These are phyloP conservation scores for Eudorina sp. DNA, from an alignment of 139 green algal genomes.

Conservation along the genomic window DNA sequence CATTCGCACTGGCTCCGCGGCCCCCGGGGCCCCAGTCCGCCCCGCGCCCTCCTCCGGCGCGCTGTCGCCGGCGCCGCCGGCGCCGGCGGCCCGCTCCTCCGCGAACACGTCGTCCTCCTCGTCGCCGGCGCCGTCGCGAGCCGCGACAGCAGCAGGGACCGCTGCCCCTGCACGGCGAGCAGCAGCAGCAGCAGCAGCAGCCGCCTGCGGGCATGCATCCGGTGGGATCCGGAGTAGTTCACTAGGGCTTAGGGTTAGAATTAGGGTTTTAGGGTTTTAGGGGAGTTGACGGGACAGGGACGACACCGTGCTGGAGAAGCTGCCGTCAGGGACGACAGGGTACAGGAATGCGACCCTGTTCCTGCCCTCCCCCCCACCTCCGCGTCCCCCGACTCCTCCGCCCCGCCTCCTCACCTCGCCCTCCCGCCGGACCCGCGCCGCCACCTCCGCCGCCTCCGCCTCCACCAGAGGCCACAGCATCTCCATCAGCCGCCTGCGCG, in stretches of 20 bases:
- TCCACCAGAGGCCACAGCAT: constrained; percentile 15
- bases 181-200: too few relatives aligned
- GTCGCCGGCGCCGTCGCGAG: neutral
- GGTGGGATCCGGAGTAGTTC: too few relatives aligned
- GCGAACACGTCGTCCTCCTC: neutral
- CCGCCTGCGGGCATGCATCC: too few relatives aligned
- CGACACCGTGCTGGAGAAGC: too few relatives aligned
- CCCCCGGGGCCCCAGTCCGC: neutral
- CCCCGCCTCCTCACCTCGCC: neutral
- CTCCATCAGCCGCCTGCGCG: neutral
- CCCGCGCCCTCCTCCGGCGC: too few relatives aligned
- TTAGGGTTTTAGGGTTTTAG: too few relatives aligned
- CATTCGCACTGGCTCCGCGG: neutral
- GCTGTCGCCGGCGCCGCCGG: neutral
- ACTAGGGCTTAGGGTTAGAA: too few relatives aligned
- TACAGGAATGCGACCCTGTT: too few relatives aligned
- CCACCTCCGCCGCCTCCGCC: neutral
- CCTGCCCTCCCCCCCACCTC: neutral
- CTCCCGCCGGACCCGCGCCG: neutral
- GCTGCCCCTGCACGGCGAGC: neutral
- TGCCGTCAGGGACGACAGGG: too few relatives aligned
- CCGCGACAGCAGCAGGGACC: neutral
- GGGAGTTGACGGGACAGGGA: too few relatives aligned
- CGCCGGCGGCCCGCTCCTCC: neutral
- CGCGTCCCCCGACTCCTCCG: neutral